Conservation (phyloP, 2,329 filamentous ascomycete genomes). For the Epichloe elymi region DNA sequence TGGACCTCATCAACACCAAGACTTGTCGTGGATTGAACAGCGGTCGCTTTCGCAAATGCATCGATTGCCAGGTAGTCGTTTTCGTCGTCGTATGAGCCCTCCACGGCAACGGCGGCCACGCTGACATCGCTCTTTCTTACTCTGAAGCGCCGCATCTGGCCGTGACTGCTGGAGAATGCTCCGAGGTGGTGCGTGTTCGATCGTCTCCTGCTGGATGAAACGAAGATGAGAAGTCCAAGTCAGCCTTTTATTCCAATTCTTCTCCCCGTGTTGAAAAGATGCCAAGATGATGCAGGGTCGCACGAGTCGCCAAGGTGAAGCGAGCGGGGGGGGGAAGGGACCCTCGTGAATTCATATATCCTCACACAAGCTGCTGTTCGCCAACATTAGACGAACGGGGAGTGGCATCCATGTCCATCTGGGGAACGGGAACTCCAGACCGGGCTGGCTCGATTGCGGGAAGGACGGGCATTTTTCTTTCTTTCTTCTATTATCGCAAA, state of each 20-base stretch:
- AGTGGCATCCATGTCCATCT: neutral
- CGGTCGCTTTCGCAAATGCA: neutral
- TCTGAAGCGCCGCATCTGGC: neutral
- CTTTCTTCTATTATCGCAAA: neutral
- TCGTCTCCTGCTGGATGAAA: neutral
- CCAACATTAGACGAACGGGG: neutral
- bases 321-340: neutral
- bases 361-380: neutral
- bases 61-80: neutral
- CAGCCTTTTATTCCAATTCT: neutral
- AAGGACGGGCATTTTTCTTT: neutral
- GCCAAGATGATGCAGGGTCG: neutral
- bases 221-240: neutral
- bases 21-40: neutral
- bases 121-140: neutral
- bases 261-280: neutral
- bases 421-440: neutral
- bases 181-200: neutral
- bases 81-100: neutral
- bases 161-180: neutral
- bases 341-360: neutral
- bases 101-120: neutral
- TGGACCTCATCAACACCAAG: neutral
- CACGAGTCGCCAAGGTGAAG: neutral
- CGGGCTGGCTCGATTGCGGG: constrained; percentile 1